Evolutionary conservation across 805 yeast species (phyloP), one percentile per base, ranked within the genome.

Genomic region (Saccharomyces eubayanus): DNA sequence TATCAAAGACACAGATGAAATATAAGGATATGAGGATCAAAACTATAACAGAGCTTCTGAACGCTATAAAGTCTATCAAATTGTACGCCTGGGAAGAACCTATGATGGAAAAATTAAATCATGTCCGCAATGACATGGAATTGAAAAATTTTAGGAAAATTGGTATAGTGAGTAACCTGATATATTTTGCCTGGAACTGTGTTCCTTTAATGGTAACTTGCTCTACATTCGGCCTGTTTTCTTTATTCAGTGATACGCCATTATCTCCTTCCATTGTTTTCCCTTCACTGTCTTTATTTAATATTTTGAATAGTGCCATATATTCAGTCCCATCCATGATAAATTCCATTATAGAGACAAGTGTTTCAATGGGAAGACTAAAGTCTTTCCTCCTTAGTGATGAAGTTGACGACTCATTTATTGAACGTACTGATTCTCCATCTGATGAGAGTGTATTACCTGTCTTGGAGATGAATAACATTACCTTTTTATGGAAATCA

Each of bases 1-100:
- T 78, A 41, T 79, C 76, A 57, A 78, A 77, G 53, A 72, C 73
- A 4, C 85, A 82, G 60, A 83, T 85, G 90, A 74, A 74, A 51
- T 74, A 75, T 53, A 84, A 82, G 57, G 90, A 85, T 64, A 68
- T 69, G 24, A 75, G 91, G 70, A 78, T 84, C 2, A 75, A 79
- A 16, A 69, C 77, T 21, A 79, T 82, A n/a, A 74, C 79, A 16
- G 91, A 85, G 59, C 73, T 85, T 11, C 65, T 85, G 50, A 74
- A 75, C 41, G 76, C 83, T 30, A 81, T 84, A 50, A 85, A 84
- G 61, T 77, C 83, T 51, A 80, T 85, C 59, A 85, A 85, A 61
- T 68, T 85, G 28, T 85, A 83, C 61, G 81, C 87, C 0, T 84
- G 88, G 86, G 91, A 85, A 63, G 69, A 71, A 31, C 85, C 89